Conservation (phyloP, 805 yeast genomes). For the Torulaspora franciscae region DNA sequence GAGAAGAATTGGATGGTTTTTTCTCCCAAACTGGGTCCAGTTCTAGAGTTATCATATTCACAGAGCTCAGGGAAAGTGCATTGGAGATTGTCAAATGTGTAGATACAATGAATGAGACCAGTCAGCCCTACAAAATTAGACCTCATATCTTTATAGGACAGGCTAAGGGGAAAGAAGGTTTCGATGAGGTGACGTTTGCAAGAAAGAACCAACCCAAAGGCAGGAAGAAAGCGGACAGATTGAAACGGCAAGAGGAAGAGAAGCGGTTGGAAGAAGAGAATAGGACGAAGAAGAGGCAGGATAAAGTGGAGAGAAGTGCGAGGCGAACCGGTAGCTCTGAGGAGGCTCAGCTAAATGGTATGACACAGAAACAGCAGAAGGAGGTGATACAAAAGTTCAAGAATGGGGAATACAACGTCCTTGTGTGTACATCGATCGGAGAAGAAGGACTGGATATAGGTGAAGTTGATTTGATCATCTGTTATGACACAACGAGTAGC, state of each 20-base stretch:
- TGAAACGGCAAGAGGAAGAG: slow-evolving; percentile 34
- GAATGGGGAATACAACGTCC: slow-evolving; percentile 63
- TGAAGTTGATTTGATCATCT: slow-evolving; percentile 89
- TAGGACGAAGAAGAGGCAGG: slow-evolving; percentile 32
- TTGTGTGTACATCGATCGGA: slow-evolving; percentile 96
- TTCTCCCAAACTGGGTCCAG: slow-evolving; percentile 42
- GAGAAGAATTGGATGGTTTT: slow-evolving; percentile 54
- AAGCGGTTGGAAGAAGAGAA: slow-evolving; percentile 30
- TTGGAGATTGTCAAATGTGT: slow-evolving; percentile 69
- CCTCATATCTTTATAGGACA: slow-evolving; percentile 95
- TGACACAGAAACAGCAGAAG: slow-evolving; percentile 87
- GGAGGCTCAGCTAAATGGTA: slow-evolving; percentile 72
- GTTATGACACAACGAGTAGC: slow-evolving; percentile 88
- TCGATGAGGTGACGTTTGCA: slow-evolving; percentile 51
- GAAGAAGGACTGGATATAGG: slow-evolving; percentile 99
- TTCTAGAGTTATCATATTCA: slow-evolving; percentile 79
- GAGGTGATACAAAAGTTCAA: slow-evolving; percentile 71
- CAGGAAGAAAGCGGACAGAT: slow-evolving; percentile 38
- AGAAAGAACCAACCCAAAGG: slow-evolving; percentile 44
- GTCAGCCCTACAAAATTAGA: slow-evolving; percentile 35
- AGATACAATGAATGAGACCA: slow-evolving; percentile 39
- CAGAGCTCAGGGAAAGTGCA: slow-evolving; percentile 87
- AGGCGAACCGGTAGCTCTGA: slow-evolving; percentile 61
- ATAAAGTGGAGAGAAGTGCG: slow-evolving; percentile 34
- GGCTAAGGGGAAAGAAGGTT: slow-evolving; percentile 64